Conservation (phyloP, 805 yeast species). For the Monosporozyma servazzii region DNA sequence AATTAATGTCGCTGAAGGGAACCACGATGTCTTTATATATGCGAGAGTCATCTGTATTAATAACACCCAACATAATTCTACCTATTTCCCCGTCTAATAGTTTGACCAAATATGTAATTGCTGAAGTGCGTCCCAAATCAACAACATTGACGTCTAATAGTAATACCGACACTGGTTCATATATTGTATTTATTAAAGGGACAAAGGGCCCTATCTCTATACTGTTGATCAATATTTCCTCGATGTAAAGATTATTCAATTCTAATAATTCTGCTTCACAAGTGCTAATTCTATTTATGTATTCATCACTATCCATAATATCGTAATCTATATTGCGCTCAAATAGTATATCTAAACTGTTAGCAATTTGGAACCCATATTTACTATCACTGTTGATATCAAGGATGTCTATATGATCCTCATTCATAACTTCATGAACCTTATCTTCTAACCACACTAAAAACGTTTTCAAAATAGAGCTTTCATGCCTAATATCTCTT, state of each 20-base stretch:
- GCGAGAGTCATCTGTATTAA: background rate
- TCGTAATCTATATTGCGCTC: background rate
- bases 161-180: background rate
- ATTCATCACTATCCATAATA: background rate
- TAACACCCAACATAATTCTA: background rate
- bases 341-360: conserved; percentile 5
- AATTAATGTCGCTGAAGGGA: background rate
- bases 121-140: background rate
- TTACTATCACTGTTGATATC: conserved; percentile 4
- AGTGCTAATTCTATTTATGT: background rate
- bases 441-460: conserved; percentile 17
- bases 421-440: conserved; percentile 14
- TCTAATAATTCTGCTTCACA: background rate
- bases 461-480: conserved; percentile 9
- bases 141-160: background rate
- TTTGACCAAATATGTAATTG: background rate
- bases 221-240: background rate
- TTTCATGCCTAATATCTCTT: conserved; percentile 10
- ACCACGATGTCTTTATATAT: background rate
- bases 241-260: background rate
- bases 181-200: background rate
- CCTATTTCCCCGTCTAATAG: background rate
- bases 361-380: conserved; percentile 5
- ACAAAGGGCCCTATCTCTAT: background rate
- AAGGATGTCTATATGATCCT: conserved; percentile 12